Conservation (phyloP, 768 basidiomycete genomes). For the Suillus luteus region DNA sequence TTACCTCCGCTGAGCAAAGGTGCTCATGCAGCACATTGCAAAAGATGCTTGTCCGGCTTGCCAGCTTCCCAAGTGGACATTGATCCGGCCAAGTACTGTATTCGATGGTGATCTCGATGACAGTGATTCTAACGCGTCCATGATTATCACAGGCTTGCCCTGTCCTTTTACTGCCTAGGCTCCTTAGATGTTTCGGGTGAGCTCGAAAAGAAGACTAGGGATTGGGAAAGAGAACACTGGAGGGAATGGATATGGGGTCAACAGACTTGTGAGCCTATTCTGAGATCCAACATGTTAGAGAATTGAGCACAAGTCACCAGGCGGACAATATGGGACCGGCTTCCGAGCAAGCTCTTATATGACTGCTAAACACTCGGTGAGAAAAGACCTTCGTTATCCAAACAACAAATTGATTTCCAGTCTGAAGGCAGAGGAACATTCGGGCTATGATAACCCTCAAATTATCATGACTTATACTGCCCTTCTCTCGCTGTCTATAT, state of each 20-base stretch:
- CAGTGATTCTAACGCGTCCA: slow-evolving; percentile 12
- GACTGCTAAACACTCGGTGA: slow-evolving; percentile 38
- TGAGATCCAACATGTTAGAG: slow-evolving; percentile 14
- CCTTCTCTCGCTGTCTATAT: slow-evolving; percentile 75
- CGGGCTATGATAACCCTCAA: slow-evolving; percentile 70
- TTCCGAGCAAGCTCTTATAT: slow-evolving; percentile 80
- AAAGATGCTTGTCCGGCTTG: slow-evolving; percentile 69
- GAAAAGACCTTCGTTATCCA: slow-evolving; percentile 6
- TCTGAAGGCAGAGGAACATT: slow-evolving; percentile 37
- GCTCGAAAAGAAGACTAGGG: slow-evolving; percentile 43
- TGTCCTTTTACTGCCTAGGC: slow-evolving; percentile 89
- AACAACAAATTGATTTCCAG: slow-evolving; percentile 12
- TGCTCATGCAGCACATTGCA: slow-evolving; percentile 66
- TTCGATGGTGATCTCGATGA: slow-evolving; percentile 19
- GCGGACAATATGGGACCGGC: slow-evolving; percentile 59
- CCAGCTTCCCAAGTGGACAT: slow-evolving; percentile 67
- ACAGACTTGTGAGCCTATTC: slow-evolving; percentile 55
- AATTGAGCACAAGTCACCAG: slow-evolving; percentile 33
- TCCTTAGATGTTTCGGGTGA: slow-evolving; percentile 75
- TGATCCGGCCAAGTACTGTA: slow-evolving; percentile 68
- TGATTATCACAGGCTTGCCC: slow-evolving; percentile 59
- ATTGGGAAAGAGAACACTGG: slow-evolving; percentile 63
- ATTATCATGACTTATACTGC: slow-evolving; percentile 95
- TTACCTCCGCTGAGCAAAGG: slow-evolving; percentile 39
- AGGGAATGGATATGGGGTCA: slow-evolving; percentile 88